Percentiles rank a stretch among this genome's conserved stretches.
Conservation (phyloP, 2,329 filamentous ascomycete species). For the Cercospora sojina region DNA sequence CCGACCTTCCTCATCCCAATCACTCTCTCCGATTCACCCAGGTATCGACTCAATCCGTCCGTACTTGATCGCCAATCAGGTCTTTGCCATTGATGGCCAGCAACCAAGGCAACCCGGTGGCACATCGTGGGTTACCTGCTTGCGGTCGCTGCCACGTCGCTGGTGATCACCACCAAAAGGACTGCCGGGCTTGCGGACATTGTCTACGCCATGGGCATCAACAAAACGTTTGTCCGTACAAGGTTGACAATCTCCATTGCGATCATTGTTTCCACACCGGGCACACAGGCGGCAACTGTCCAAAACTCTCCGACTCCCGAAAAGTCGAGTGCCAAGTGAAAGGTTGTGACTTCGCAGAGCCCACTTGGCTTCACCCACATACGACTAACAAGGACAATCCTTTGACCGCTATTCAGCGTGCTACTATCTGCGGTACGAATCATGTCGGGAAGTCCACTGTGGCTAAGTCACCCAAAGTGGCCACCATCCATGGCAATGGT, state of each 20-base stretch:
- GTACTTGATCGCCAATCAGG: not conserved
- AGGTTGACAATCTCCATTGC: not conserved
- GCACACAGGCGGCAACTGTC: not conserved
- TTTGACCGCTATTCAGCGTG: not conserved
- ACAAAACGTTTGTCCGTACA: not conserved
- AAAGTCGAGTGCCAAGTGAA: not conserved
- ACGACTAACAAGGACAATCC: not conserved
- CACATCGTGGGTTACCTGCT: not conserved
- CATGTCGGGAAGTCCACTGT: not conserved
- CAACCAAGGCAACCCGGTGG: not conserved
- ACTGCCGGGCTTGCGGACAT: not conserved
- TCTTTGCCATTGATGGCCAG: not conserved
- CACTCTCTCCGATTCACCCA: not conserved
- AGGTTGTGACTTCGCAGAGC: not conserved
- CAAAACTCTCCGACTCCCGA: not conserved
- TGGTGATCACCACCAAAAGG: not conserved
- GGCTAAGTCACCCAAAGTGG: not conserved
- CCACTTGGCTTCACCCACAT: slow-evolving; percentile 7
- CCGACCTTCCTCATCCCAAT: not conserved
- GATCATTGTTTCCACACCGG: not conserved
- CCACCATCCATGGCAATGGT: not conserved
- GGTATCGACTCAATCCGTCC: not conserved
- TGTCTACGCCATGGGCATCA: not conserved
- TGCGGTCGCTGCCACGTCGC: not conserved
- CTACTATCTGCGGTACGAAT: not conserved